Evolutionary conservation across 495 filamentous ascomycete species (phyloP).

Genomic region (Penicillium alfredii): DNA sequence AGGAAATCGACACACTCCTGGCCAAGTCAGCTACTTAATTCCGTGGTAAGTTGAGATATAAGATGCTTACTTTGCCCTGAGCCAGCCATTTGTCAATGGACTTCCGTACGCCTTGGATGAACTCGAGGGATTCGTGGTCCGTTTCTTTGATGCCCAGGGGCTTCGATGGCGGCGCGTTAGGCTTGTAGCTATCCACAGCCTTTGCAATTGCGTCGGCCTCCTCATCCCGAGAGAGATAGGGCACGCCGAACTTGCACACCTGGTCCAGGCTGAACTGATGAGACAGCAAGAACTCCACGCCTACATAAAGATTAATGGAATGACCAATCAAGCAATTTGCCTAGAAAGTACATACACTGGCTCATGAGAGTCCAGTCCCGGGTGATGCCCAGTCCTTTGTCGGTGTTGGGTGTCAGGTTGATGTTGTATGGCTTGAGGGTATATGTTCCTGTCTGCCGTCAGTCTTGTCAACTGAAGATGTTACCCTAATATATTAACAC

Average conservation of each 20-base stretch:
- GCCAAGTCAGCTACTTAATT: background rate
- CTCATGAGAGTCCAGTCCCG: slow-evolving; percentile 50
- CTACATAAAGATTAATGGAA: slow-evolving; percentile 23
- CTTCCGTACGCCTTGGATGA: slow-evolving; percentile 43
- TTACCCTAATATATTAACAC: slow-evolving; percentile 1
- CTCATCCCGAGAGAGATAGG: slow-evolving; percentile 65
- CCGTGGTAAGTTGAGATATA: background rate
- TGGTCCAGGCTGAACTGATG: slow-evolving; percentile 58
- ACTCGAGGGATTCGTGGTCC: slow-evolving; percentile 51
- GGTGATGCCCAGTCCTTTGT: slow-evolving; percentile 47
- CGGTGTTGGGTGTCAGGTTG: slow-evolving; percentile 50
- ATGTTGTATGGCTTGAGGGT: slow-evolving; percentile 64
- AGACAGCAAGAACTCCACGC: slow-evolving; percentile 56
- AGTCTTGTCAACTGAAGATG: slow-evolving; percentile 1
- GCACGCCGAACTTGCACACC: slow-evolving; percentile 54
- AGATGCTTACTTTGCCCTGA: slow-evolving; percentile 17
- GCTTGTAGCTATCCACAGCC: slow-evolving; percentile 23
- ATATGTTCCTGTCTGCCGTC: slow-evolving; percentile 43
- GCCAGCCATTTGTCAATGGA: slow-evolving; percentile 48
- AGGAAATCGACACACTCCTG: slow-evolving; percentile 22
- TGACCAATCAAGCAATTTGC: background rate
- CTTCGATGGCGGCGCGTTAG: slow-evolving; percentile 16
- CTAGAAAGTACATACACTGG: slow-evolving; percentile 32
- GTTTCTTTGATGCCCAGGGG: slow-evolving; percentile 49
- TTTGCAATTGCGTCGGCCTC: slow-evolving; percentile 37